Conservation (phyloP, 2,329 filamentous ascomycete species). For the Hortaea werneckii region DNA sequence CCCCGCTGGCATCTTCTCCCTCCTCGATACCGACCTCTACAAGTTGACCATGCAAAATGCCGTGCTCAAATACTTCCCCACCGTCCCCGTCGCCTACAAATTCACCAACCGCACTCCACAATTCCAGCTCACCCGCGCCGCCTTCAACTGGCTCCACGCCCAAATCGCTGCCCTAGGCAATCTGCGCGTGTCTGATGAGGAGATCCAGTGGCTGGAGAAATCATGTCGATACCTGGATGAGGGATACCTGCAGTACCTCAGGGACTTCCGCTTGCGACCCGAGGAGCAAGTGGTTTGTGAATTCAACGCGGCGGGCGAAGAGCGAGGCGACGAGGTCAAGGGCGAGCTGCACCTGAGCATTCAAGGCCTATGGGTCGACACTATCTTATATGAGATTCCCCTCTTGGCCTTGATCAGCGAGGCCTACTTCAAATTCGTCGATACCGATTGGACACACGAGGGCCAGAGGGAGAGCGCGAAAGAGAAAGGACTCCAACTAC, state of each 20-base stretch:
- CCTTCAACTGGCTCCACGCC: conserved; percentile 72
- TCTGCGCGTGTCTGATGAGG: conserved; percentile 67
- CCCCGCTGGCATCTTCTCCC: conserved; percentile 29
- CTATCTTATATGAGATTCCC: conserved; percentile 95
- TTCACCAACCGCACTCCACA: conserved; percentile 94
- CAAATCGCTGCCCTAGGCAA: conserved; percentile 80
- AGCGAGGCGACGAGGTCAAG: conserved; percentile 46
- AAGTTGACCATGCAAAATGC: conserved; percentile 99
- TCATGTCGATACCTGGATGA: conserved; percentile 72
- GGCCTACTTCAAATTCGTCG: conserved; percentile 94
- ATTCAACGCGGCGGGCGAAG: conserved; percentile 52
- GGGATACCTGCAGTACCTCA: conserved; percentile 71
- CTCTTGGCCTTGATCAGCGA: conserved; percentile 85
- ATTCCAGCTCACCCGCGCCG: conserved; percentile 76
- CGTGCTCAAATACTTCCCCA: conserved; percentile 81
- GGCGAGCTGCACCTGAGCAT: conserved; percentile 71
- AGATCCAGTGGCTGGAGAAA: conserved; percentile 65
- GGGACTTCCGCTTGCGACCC: conserved; percentile 70
- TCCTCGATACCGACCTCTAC: conserved; percentile 62
- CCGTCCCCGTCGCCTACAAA: conserved; percentile 72
- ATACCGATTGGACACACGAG: conserved; percentile 82
- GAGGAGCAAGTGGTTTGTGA: conserved; percentile 65
- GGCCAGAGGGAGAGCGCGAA: conserved; percentile 79
- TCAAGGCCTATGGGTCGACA: conserved; percentile 81
- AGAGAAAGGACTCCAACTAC: conserved; percentile 64